Percentiles rank a stretch among this genome's conserved stretches.
Evolutionary conservation across 2,329 filamentous ascomycete species (phyloP).

Genomic region (Aspergillus sp.): DNA sequence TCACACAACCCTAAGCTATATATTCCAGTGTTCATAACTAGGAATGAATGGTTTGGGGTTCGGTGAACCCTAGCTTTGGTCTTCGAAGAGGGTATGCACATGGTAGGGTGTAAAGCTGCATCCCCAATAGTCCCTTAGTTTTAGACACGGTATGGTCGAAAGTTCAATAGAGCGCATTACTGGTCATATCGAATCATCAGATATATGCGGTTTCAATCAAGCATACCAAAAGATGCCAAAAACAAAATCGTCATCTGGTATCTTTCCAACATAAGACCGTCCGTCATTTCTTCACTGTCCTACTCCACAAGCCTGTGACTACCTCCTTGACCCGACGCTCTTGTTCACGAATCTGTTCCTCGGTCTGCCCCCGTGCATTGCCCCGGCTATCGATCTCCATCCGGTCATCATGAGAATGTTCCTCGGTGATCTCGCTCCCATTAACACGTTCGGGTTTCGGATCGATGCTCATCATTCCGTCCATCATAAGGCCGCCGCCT

Average conservation of each 20-base stretch:
- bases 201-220: too few species aligned
- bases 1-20: too few species aligned
- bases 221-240: background rate
- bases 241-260: background rate
- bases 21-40: too few species aligned
- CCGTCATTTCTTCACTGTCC: constrained; percentile 16
- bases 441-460: constrained; percentile 50
- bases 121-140: too few species aligned
- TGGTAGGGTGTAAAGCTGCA: too few species aligned
- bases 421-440: constrained; percentile 42
- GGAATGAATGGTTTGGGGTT: too few species aligned
- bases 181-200: too few species aligned
- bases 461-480: constrained; percentile 57
- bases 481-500: constrained; percentile 61
- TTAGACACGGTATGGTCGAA: too few species aligned
- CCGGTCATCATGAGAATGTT: constrained; percentile 14
- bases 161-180: too few species aligned
- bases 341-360: constrained; percentile 60
- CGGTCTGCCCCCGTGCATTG: constrained; percentile 60
- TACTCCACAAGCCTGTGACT: constrained; percentile 55
- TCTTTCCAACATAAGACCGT: too few species aligned
- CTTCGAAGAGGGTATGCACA: too few species aligned
- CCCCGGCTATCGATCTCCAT: constrained; percentile 59
- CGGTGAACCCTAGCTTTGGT: too few species aligned
- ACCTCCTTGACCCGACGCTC: constrained; percentile 59